These are phyloP conservation scores for Claviceps monticola DNA, from an alignment of 2,329 filamentous ascomycete genomes.

Conservation along the genomic window DNA sequence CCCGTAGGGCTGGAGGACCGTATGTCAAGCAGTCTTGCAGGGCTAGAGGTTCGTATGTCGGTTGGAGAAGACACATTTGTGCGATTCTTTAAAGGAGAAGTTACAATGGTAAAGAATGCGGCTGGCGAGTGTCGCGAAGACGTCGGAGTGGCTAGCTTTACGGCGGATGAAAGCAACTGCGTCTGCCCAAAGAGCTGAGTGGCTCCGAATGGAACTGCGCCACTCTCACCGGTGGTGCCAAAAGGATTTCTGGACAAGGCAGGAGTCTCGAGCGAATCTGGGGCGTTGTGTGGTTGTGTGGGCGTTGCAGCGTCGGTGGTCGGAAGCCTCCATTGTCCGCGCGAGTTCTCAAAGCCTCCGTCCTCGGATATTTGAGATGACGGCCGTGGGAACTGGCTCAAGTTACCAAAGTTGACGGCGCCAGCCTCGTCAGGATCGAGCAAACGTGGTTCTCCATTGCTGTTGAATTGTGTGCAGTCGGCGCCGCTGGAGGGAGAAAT, in stretches of 20 bases:
- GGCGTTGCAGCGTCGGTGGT: constrained; percentile 23
- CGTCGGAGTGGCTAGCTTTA: constrained; percentile 37
- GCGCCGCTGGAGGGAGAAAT: constrained; percentile 16
- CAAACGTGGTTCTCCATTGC: constrained; percentile 20
- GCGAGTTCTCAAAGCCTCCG: constrained; percentile 23
- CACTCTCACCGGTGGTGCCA: constrained; percentile 18
- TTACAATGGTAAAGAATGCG: constrained; percentile 26
- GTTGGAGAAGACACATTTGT: constrained; percentile 33
- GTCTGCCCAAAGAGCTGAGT: constrained; percentile 42
- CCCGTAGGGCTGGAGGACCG: constrained; percentile 27
- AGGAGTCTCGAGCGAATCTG: constrained; percentile 33
- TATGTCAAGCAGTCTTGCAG: constrained; percentile 19
- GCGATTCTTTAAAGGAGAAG: constrained; percentile 37
- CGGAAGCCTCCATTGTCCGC: constrained; percentile 23
- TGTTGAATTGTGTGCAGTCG: constrained; percentile 14
- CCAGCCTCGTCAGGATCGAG: constrained; percentile 35
- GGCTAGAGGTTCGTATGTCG: constrained; percentile 27
- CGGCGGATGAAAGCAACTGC: constrained; percentile 37
- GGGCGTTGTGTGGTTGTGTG: constrained; percentile 12
- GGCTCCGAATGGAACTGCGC: constrained; percentile 22
- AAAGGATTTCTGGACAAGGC: constrained; percentile 35
- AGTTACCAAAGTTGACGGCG: constrained; percentile 30
- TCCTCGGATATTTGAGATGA: constrained; percentile 30
- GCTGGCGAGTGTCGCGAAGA: constrained; percentile 43
- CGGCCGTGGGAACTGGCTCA: constrained; percentile 21